phyloP scores from a whole-genome alignment of 1,284 basidiomycete genomes.

The Fomitopsis schrenkii region DNA sequence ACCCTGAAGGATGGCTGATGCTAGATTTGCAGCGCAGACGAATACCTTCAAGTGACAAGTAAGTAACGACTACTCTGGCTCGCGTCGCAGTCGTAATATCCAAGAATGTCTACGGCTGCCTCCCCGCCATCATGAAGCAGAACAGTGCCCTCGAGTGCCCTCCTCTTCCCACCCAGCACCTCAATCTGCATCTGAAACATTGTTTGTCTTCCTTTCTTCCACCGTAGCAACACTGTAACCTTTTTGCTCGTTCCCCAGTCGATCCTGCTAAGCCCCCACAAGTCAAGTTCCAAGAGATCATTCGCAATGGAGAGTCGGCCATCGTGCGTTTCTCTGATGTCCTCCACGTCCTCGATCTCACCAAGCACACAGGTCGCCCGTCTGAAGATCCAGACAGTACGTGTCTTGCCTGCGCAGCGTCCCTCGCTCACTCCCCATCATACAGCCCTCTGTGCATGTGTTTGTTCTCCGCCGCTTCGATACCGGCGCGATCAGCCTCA shows the following conservation, averaged over 20 bases:
- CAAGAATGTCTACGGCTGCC: background rate
- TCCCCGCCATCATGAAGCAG: slow-evolving; percentile 13
- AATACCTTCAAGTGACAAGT: too few relatives aligned
- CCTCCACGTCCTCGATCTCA: slow-evolving; percentile 9
- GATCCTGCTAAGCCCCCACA: slow-evolving; percentile 29
- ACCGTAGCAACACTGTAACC: slow-evolving; percentile 12
- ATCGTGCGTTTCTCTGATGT: slow-evolving; percentile 40
- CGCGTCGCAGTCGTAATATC: background rate
- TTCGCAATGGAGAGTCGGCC: slow-evolving; percentile 63
- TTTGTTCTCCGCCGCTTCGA: slow-evolving; percentile 95
- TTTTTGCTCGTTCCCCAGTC: slow-evolving; percentile 18
- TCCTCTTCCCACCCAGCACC: slow-evolving; percentile 32
- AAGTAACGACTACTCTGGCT: too few relatives aligned
- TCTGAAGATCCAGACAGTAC: slow-evolving; percentile 89
- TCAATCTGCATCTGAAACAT: slow-evolving; percentile 37
- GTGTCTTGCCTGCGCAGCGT: slow-evolving; percentile 23
- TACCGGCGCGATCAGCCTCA: slow-evolving; percentile 92
- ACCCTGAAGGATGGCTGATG: too few relatives aligned
- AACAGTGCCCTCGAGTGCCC: slow-evolving; percentile 28
- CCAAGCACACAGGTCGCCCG: slow-evolving; percentile 64
- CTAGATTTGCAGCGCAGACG: too few relatives aligned
- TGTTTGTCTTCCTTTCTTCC: slow-evolving; percentile 25
- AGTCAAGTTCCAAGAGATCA: slow-evolving; percentile 72
- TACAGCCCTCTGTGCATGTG: slow-evolving; percentile 74
- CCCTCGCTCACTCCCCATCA: slow-evolving; percentile 14